Evolutionary conservation across 2,329 filamentous ascomycete species (phyloP).

Genomic region (Fusarium annulatum): DNA sequence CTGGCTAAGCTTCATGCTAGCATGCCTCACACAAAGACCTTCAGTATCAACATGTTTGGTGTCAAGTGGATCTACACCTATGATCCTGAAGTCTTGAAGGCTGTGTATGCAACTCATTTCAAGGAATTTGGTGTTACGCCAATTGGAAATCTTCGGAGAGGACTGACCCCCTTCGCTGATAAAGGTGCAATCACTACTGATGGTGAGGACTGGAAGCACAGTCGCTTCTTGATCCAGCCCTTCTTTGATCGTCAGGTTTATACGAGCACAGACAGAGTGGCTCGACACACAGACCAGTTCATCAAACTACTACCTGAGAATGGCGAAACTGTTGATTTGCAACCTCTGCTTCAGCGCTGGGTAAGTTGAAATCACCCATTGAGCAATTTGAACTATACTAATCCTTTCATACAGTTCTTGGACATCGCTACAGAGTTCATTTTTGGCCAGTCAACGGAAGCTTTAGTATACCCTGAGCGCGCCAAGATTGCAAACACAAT

Average conservation of each 20-base stretch:
- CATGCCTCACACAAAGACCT: neutral
- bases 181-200: conserved; percentile 2
- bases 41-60: neutral
- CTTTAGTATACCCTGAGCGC: neutral
- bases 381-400: too few species aligned
- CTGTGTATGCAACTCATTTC: neutral
- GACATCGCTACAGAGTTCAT: neutral
- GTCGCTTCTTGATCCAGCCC: neutral
- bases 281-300: neutral
- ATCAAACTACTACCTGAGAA: neutral
- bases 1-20: neutral
- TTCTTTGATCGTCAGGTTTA: conserved; percentile 8
- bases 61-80: neutral
- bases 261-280: neutral
- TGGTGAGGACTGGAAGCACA: neutral
- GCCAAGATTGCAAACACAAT: neutral
- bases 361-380: neutral
- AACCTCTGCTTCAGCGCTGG: neutral
- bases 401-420: neutral
- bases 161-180: neutral
- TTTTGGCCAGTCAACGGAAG: neutral
- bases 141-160: neutral
- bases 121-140: neutral
- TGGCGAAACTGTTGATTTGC: neutral
- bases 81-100: neutral